Evolutionary conservation across 176 grass and related monocot genomes (phyloP), one percentile per base, ranked within the genome.

Genomic region (Sorghum bicolor): DNA sequence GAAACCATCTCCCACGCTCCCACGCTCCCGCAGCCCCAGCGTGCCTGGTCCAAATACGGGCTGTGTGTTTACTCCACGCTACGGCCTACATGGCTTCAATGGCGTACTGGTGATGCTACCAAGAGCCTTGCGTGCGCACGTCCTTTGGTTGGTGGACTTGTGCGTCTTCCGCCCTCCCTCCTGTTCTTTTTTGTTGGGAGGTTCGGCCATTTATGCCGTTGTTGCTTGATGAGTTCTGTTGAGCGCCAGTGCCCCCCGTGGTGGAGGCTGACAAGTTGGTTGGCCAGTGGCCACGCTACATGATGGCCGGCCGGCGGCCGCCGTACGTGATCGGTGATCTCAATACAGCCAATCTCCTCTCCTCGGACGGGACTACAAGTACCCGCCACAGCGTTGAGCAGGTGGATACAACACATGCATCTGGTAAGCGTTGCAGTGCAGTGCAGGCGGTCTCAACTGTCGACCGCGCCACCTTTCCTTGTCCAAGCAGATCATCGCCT

Each of bases 1-100:
- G 58, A 68, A 76, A 76, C 82, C 31, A 41, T 40, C 58, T 52
- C 82, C 44, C 24, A 8, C 2, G 10, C 58, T 52, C 82, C 44
- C 24, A 8, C 2, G 10, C 55, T 24, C 2, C 12, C 5, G 17
- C 6, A 4, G 52, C 26, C 68, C 80, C 55, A 64, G 69, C 53
- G 38, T 44, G 52, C 11, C 7, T 12, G 6, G 6, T 13, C 4
- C 15, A 30, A 61, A 33, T 31, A n/a, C 44, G 68, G 37, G 53
- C 53, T 20, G 33, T 29, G 33, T 55, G 13, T 32, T 82, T 73
- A 55, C 52, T 55, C 52, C 3, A 22, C 19, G 52, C 19, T 22
- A 55, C 52, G 20, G 53, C 53, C 2, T 2, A 39, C 3, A 16
- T 24, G 6, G 6, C 2, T 17, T 19, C 28, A 16, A 26, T 40